A percentile compares a stretch with the other conserved stretches of the same genome.
phyloP scores from a whole-genome alignment of 1,284 basidiomycete genomes.

The Trametes polyzona region DNA sequence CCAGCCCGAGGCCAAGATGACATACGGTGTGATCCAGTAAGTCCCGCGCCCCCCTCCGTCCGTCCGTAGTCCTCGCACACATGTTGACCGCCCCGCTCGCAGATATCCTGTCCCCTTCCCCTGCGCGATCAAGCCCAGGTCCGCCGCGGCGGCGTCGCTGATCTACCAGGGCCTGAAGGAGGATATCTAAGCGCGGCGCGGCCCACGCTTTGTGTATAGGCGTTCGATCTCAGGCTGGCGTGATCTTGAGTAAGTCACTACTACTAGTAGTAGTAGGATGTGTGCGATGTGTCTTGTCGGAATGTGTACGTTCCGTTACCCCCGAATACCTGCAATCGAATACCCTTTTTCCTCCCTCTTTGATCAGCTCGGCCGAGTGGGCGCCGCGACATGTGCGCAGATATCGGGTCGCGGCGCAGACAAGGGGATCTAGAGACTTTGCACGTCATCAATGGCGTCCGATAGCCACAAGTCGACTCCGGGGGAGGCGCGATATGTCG shows the following conservation, averaged over 20 bases:
- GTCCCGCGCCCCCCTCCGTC: too few species aligned
- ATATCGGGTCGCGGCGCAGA: too few species aligned
- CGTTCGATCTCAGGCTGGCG: too few species aligned
- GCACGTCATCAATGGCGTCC: too few species aligned
- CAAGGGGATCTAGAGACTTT: too few species aligned
- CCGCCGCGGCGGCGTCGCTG: slow-evolving; percentile 6
- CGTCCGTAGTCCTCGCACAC: too few species aligned
- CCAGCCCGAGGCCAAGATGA: slow-evolving; percentile 12
- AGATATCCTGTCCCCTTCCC: slow-evolving; percentile 18
- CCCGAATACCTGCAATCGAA: neutral
- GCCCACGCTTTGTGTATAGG: neutral
- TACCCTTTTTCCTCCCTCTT: neutral
- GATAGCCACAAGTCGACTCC: too few species aligned
- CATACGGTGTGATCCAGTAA: slow-evolving; percentile 14
- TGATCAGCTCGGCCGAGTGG: too few species aligned
- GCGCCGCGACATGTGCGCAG: too few species aligned
- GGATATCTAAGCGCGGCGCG: neutral
- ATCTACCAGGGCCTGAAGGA: slow-evolving; percentile 9
- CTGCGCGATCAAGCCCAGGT: slow-evolving; percentile 17
- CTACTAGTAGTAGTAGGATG: too few species aligned
- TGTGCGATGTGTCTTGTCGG: neutral
- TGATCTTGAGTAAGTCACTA: too few species aligned
- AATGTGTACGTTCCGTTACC: neutral
- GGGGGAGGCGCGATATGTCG: too few species aligned
- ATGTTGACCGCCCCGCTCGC: neutral